Percentiles rank a stretch among this genome's conserved stretches.
phyloP scores from a whole-genome alignment of 2,329 filamentous ascomycete genomes.

The Sclerotinia minor region DNA sequence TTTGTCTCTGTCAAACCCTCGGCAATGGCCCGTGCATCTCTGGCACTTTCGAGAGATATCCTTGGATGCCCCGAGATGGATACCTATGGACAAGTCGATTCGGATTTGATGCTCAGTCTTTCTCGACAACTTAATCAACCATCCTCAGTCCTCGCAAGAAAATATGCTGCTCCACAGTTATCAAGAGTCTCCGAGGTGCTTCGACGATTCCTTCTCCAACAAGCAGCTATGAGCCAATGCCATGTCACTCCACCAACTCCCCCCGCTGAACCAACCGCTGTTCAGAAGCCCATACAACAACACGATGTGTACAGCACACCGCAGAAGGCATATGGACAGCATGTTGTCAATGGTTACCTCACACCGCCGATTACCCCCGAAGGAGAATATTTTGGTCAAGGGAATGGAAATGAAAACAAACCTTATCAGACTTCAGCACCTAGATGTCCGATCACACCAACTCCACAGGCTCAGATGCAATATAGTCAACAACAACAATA shows the following conservation, averaged over 20 bases:
- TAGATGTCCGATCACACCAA: slow-evolving; percentile 63
- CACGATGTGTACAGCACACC: slow-evolving; percentile 69
- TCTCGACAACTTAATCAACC: slow-evolving; percentile 64
- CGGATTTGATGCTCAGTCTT: slow-evolving; percentile 57
- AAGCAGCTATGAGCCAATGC: slow-evolving; percentile 54
- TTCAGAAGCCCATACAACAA: slow-evolving; percentile 48
- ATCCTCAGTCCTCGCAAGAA: slow-evolving; percentile 65
- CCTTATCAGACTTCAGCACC: slow-evolving; percentile 36
- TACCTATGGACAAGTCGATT: slow-evolving; percentile 67
- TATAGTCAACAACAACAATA: slow-evolving; percentile 48
- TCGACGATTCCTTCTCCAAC: slow-evolving; percentile 65
- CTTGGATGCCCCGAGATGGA: slow-evolving; percentile 77
- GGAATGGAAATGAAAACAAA: slow-evolving; percentile 34
- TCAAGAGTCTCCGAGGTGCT: slow-evolving; percentile 64
- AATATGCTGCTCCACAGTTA: slow-evolving; percentile 66
- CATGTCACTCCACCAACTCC: slow-evolving; percentile 63
- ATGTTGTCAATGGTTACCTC: slow-evolving; percentile 70
- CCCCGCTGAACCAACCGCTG: slow-evolving; percentile 50
- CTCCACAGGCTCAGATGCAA: slow-evolving; percentile 51
- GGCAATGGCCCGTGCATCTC: slow-evolving; percentile 81
- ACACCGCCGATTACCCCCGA: slow-evolving; percentile 87
- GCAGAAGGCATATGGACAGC: slow-evolving; percentile 68
- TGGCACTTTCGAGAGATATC: slow-evolving; percentile 84
- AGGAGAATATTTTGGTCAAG: slow-evolving; percentile 52
- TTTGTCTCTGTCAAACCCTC: slow-evolving; percentile 93